Evolutionary conservation across 164 flowering plant species (phyloP), one percentile per base, ranked within the genome.

Genomic region (Liquidambar formosana): DNA sequence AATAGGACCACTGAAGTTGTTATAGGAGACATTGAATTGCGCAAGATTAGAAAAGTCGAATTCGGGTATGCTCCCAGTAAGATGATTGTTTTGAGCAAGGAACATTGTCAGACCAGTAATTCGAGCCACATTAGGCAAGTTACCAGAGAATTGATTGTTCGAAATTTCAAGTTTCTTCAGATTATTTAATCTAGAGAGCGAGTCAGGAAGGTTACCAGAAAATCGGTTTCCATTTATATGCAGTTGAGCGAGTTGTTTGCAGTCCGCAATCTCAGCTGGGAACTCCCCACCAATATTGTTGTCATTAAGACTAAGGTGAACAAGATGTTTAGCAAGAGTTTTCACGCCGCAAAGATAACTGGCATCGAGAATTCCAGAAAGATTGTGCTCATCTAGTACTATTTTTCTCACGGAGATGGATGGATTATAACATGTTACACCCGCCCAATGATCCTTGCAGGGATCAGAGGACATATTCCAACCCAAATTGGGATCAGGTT

Each of bases 381-480:
- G 66, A 57, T 61, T 65, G 5, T 65, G 52, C 25, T 59, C 57
- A 5, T 79, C 73, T 5, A 88, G 85, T 5, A 9, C 3, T 15
- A 84, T 60, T 64, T 48, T 71, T 63, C n/a, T 71, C 13, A 85
- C 75, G 8, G 74, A 26, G 0, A 15, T 38, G 5, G 41, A 62
- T 0, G 23, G 12, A 9, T 1, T 4, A 41, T 75, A 61, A 64
- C 88, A 85, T 0, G 0, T 10, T 23, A 85, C 72, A 16, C 83
- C 85, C 1, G 41, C n/a, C 89, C 89, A 88, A 0, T 57, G 8
- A 16, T 63, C 76, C 16, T 4, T 60, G 78, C 92, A 88, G 10
- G 88, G 88, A 70, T 85, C 85, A 10, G 86, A 69, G 49, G 72
- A 41, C 10, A 23, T 9, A 23, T 70, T 79, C 91, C 88, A 84